Conservation (phyloP, 2,329 filamentous ascomycete genomes). For the Epichloe aotearoae region DNA sequence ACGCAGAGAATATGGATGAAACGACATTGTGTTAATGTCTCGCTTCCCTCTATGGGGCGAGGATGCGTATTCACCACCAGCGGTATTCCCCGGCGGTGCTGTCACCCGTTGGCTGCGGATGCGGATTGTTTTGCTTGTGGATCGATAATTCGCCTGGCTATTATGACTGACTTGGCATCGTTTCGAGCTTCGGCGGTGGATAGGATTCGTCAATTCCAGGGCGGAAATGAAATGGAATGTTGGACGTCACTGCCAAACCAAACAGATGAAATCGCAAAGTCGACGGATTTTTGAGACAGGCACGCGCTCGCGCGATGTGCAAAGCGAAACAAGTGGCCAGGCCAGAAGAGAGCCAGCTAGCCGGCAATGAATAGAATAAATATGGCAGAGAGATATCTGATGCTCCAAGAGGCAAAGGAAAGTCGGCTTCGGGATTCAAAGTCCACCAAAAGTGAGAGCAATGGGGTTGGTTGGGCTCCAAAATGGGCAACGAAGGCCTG, state of each 20-base stretch:
- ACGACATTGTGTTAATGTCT: constrained; percentile 33
- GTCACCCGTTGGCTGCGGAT: neutral
- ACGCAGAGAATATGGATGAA: constrained; percentile 43
- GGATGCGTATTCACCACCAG: neutral
- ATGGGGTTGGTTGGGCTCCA: neutral
- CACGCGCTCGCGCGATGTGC: neutral
- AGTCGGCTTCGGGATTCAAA: neutral
- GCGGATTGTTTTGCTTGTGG: neutral
- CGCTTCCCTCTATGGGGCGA: constrained; percentile 9
- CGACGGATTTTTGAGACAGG: neutral
- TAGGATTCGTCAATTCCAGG: neutral
- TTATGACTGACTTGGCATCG: constrained; percentile 1
- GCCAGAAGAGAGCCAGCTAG: neutral
- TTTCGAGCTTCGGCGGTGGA: neutral
- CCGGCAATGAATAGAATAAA: neutral
- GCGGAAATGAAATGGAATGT: neutral
- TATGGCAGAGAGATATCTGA: neutral
- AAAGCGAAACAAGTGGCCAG: neutral
- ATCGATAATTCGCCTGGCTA: neutral
- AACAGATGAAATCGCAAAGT: neutral
- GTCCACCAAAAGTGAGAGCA: neutral
- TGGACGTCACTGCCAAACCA: neutral
- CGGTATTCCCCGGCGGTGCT: neutral
- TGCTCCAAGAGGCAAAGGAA: neutral
- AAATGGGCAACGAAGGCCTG: neutral